Conservation (phyloP, 768 basidiomycete species). For the Calvatia gigantea region DNA sequence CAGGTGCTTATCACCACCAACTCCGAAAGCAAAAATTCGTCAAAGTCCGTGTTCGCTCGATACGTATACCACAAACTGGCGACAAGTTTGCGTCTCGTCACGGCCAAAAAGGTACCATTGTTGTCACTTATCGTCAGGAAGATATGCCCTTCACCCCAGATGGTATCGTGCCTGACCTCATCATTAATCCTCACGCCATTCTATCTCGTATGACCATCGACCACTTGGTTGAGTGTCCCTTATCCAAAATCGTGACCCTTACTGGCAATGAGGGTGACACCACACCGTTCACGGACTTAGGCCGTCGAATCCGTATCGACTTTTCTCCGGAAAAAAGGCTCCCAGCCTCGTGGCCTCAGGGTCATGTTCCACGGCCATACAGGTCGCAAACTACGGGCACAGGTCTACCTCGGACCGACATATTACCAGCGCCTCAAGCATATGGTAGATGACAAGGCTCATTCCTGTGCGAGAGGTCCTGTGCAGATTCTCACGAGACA, state of each 20-base stretch:
- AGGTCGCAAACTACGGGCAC: slow-evolving; percentile 95
- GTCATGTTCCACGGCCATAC: slow-evolving; percentile 99
- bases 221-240: slow-evolving; percentile 96
- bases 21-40: slow-evolving; percentile 94
- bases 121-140: slow-evolving; percentile 99
- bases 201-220: slow-evolving; percentile 99
- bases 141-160: slow-evolving; percentile 99
- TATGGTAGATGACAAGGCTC: slow-evolving; percentile 99
- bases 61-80: slow-evolving; percentile 95
- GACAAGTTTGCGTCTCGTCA: slow-evolving; percentile 99
- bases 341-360: slow-evolving; percentile 95
- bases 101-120: slow-evolving; percentile 99
- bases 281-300: slow-evolving; percentile 96
- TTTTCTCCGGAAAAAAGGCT: slow-evolving; percentile 83
- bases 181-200: slow-evolving; percentile 99
- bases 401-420: slow-evolving; percentile 97
- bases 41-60: slow-evolving; percentile 94
- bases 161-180: slow-evolving; percentile 93
- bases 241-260: slow-evolving; percentile 94
- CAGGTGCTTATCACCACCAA: slow-evolving; percentile 97
- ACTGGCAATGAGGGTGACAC: slow-evolving; percentile 98
- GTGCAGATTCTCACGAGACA: slow-evolving; percentile 97
- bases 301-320: slow-evolving; percentile 98
- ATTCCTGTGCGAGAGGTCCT: slow-evolving; percentile 94
- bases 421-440: slow-evolving; percentile 99